Base-by-base conservation (phyloP, 345 rosid species). In the Gossypium mustelinum region DNA sequence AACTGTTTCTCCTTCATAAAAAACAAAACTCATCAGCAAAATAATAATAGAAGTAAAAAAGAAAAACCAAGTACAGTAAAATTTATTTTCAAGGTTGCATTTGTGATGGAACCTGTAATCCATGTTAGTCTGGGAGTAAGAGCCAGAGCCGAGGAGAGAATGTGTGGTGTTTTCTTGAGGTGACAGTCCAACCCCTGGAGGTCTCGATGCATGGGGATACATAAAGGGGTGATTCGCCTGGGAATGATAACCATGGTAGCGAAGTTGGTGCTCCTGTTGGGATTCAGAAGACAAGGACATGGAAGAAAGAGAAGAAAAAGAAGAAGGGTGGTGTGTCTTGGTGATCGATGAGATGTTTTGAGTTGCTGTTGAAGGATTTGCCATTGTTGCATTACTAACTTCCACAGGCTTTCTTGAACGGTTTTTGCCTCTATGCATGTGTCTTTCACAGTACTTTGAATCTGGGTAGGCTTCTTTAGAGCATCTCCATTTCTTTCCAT, bases 381-480 rank as follows among this genome's bases (percentile, higher is more conserved):
- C 10, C 14, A 72, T 47, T 27, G 82, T 10, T 63, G 83, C n/a
- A 29, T 70, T 16, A 55, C 45, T 65, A 59, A 77, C 83, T 91
- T 92, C 94, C 88, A 87, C 84, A 84, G 87, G 89, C 93, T 94
- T 94, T 86, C 97, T 92, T 87, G 97, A 91, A 86, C 98, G 98
- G 82, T 92, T 88, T 78, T 85, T 92, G 79, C 98, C 98, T 86
- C 98, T 89, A 60, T 92, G 97, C 98, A 94, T 94, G 86, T 94
- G 98, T 79, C 86, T 89, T 29, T 92, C 98, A 82, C 98, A 94
- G 84, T 92, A 94, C 66, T 94, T 94, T 6, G 98, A 94, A 85
- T 82, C 86, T 0, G 90, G 88, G 78, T 90, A 85, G 58, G 92
- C 96, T 78, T 90, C 94, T 74, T 90, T 92, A 2, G 97, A 90